Conservation (phyloP, 441 rosid species). For the Populus hybrid region DNA sequence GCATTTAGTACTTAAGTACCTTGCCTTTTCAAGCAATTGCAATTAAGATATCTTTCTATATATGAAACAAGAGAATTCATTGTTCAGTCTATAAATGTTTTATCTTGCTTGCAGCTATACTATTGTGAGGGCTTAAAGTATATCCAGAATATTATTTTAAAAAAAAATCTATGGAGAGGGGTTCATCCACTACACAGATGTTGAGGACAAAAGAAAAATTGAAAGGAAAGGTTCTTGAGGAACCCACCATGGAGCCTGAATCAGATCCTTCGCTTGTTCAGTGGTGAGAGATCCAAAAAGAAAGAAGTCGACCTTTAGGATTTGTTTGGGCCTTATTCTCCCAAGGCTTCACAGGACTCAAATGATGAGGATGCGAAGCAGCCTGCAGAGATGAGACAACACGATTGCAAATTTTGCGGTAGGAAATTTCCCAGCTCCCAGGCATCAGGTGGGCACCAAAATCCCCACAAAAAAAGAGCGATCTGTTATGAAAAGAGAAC, state of each 20-base stretch:
- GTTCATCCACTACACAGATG: background rate
- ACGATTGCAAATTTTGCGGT: constrained; percentile 20
- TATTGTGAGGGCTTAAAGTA: too few relatives aligned
- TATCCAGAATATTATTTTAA: background rate
- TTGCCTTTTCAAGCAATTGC: background rate
- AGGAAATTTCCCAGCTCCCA: constrained; percentile 18
- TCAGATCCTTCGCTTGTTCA: constrained; percentile 8
- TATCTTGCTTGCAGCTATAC: too few relatives aligned
- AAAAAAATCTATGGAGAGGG: background rate
- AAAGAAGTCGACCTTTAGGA: constrained; percentile 1
- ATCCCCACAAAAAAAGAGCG: constrained; percentile 24
- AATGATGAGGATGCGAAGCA: background rate
- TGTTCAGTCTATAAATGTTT: too few relatives aligned
- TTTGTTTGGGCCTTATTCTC: background rate
- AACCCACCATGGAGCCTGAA: background rate
- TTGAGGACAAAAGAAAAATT: background rate
- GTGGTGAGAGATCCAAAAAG: background rate
- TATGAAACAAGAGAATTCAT: background rate
- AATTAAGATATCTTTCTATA: background rate
- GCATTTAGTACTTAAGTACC: background rate
- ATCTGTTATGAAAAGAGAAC: background rate
- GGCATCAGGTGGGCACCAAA: constrained; percentile 28
- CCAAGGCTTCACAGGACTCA: background rate
- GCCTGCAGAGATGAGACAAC: background rate
- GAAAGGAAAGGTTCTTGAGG: constrained; percentile 6